phyloP scores from a whole-genome alignment of 164 flowering plant species.

The Brasenia schreberi region DNA sequence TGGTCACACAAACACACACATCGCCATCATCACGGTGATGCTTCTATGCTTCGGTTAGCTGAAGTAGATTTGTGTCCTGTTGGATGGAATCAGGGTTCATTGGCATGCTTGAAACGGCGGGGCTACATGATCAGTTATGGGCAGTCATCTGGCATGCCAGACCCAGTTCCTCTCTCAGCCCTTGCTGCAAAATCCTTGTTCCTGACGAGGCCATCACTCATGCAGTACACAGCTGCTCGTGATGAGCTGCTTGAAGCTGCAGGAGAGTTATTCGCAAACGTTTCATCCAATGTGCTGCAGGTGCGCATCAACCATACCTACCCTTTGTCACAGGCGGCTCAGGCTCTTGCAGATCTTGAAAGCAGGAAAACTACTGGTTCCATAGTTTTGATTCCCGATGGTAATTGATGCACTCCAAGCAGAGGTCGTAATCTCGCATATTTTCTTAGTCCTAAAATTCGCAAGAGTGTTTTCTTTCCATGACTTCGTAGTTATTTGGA shows the following conservation, averaged over 20 bases:
- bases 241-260: constrained; percentile 70
- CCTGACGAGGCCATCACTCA: constrained; percentile 66
- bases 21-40: too few species aligned
- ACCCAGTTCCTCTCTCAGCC: constrained; percentile 66
- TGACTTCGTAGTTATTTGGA: not conserved
- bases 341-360: constrained; percentile 75
- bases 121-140: constrained; percentile 90
- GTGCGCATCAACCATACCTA: constrained; percentile 73
- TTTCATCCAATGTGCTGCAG: constrained; percentile 40
- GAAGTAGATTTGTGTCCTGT: not conserved
- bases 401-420: not conserved
- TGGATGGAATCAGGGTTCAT: constrained; percentile 45
- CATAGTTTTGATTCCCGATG: constrained; percentile 58
- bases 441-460: not conserved
- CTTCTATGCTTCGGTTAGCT: not conserved
- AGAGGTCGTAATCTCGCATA: not conserved
- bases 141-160: constrained; percentile 77
- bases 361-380: constrained; percentile 68
- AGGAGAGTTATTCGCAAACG: constrained; percentile 58
- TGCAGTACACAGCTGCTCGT: constrained; percentile 48
- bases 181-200: constrained; percentile 62
- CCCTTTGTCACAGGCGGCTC: constrained; percentile 72
- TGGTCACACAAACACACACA: too few species aligned
- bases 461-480: not conserved
- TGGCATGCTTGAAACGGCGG: constrained; percentile 57